A percentile compares a stretch with the other conserved stretches of the same genome.
Conservation (phyloP, 129 eudicot genomes). For the Pseudognaphalium luteoalbum region DNA sequence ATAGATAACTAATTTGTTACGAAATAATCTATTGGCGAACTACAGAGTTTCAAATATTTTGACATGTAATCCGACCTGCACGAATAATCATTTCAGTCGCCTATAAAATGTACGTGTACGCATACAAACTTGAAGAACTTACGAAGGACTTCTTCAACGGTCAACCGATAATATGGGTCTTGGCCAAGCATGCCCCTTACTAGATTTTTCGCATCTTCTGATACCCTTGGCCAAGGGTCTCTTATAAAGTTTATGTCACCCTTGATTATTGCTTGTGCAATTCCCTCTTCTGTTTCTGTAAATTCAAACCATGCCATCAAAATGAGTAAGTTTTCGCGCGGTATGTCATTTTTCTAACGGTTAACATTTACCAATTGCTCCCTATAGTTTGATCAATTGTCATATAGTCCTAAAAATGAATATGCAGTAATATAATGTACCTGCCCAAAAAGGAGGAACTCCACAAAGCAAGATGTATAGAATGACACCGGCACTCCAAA, state of each 20-base stretch:
- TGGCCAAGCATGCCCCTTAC: conserved; percentile 78
- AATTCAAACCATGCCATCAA: not conserved
- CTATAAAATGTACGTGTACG: not conserved
- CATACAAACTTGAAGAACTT: not conserved
- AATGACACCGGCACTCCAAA: conserved; percentile 92
- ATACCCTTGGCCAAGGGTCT: conserved; percentile 90
- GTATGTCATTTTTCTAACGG: not conserved
- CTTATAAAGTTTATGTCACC: conserved; percentile 75
- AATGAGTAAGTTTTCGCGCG: not conserved
- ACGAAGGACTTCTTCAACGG: conserved; percentile 80
- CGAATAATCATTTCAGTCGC: too few species aligned
- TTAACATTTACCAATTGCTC: not conserved
- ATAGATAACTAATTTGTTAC: too few species aligned
- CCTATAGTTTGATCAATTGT: not conserved
- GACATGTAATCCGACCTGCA: too few species aligned
- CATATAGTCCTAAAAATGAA: not conserved
- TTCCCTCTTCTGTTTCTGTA: conserved; percentile 95
- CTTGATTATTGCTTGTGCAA: conserved; percentile 79
- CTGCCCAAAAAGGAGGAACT: conserved; percentile 97
- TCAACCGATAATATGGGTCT: conserved; percentile 63
- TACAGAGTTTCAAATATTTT: too few species aligned
- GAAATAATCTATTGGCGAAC: too few species aligned
- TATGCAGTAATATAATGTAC: conserved; percentile 27
- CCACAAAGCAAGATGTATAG: conserved; percentile 94
- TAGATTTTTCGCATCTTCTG: conserved; percentile 71